Conservation (phyloP, 129 eudicot genomes). For the Flaveria brownii region DNA sequence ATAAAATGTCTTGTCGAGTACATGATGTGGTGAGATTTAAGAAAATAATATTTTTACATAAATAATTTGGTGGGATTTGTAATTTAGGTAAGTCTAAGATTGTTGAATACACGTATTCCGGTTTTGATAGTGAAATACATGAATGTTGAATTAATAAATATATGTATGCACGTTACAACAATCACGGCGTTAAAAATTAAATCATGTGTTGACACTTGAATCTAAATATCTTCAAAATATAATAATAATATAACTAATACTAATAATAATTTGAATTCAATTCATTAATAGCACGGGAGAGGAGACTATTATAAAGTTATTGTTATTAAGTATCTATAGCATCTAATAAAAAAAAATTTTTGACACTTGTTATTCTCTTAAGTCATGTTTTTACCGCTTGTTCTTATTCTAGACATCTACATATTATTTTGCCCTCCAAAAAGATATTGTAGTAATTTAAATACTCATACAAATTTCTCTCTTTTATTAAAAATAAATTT, state of each 20-base stretch:
- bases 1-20: neutral
- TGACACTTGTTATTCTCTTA: too few species aligned
- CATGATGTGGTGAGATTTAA: slow-evolving; percentile 22
- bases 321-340: too few species aligned
- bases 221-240: neutral
- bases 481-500: too few species aligned
- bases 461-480: too few species aligned
- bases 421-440: too few species aligned
- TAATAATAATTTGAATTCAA: too few species aligned
- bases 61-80: slow-evolving; percentile 21
- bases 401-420: too few species aligned
- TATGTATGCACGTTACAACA: slow-evolving; percentile 26
- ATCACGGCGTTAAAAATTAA: slow-evolving; percentile 16
- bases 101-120: slow-evolving; percentile 33
- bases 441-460: too few species aligned
- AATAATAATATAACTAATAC: neutral
- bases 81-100: slow-evolving; percentile 36
- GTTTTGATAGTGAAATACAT: slow-evolving; percentile 5
- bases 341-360: too few species aligned
- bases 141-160: slow-evolving; percentile 4
- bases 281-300: too few species aligned
- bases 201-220: slow-evolving; percentile 11
- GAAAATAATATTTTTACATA: slow-evolving; percentile 11
- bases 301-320: too few species aligned
- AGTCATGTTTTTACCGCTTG: too few species aligned